Base-by-base conservation (phyloP, 1,284 basidiomycete genomes). In the Schizopora paradoxa region DNA sequence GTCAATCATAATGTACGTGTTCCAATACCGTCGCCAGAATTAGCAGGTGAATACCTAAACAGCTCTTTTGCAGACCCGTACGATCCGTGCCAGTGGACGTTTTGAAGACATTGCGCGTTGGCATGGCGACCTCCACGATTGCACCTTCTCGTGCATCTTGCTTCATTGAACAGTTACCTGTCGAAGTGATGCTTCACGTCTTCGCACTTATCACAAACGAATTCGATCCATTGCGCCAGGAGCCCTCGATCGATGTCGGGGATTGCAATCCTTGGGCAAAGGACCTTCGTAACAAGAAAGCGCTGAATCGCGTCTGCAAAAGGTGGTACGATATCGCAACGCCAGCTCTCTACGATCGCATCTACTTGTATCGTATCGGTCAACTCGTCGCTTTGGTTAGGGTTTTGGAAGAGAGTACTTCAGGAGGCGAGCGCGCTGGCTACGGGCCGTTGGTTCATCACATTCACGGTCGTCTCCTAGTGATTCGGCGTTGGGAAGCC, bases 161-260 rank as follows among this genome's bases (percentile, higher is more conserved):
- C n/a, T n/a, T n/a, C n/a, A n/a, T n/a, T n/a, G 28, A 31, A 31
- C 28, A n/a, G 10, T 43, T 49, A 14, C 48, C 48, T 5, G 18
- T 22, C 4, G 48, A 49, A 11, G 16, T 49, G 28, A 22, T 49
- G 8, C 11, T 40, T 10, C n/a, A n/a, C n/a, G n/a, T n/a, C n/a
- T n/a, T n/a, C n/a, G n/a, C n/a, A n/a, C 27, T 26, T 2, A 49
- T 49, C 16, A 41, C 45, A n/a, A 34, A 33, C 13, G 28, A 44
- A n/a, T 35, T 49, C 10, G 6, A 27, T 7, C 45, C 43, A 43
- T 18, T 35, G 11, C 31, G 39, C 4, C 45, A 36, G 14, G 31
- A 41, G 6, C 42, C 43, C 8, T 41, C n/a, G 7, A 22, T 41
- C 10, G 21, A 31, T n/a, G 46, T 26, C 3, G 18, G 31, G 7